These are phyloP conservation scores for Neurospora sp. DNA, from an alignment of 495 filamentous ascomycete species.

Conservation along the genomic window DNA sequence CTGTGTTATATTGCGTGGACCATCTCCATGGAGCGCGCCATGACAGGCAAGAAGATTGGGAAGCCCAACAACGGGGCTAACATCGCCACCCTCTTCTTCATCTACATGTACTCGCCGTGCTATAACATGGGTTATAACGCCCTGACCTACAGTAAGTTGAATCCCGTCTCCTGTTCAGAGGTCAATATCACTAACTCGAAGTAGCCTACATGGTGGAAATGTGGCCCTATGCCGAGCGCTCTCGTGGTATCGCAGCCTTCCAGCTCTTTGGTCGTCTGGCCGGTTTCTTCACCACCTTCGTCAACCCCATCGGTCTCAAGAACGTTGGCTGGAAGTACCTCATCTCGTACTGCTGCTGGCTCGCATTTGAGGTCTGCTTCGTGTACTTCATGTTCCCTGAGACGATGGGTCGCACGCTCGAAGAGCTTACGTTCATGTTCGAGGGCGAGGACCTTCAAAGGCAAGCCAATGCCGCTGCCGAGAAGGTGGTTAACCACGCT, in stretches of 20 bases:
- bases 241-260: constrained; percentile 52
- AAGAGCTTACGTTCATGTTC: constrained; percentile 52
- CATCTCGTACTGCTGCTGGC: constrained; percentile 43
- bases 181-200: not conserved
- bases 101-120: constrained; percentile 52
- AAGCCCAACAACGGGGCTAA: constrained; percentile 27
- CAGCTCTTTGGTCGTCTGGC: constrained; percentile 48
- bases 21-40: constrained; percentile 45
- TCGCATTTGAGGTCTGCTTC: constrained; percentile 46
- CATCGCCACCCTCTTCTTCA: constrained; percentile 46
- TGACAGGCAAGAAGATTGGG: constrained; percentile 27
- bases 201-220: constrained; percentile 53
- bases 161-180: not conserved
- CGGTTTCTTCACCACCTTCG: constrained; percentile 43
- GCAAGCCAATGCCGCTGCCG: constrained; percentile 26
- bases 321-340: constrained; percentile 50
- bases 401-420: constrained; percentile 49
- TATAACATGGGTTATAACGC: constrained; percentile 64
- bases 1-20: constrained; percentile 51
- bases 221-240: constrained; percentile 52
- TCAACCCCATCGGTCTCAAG: constrained; percentile 56
- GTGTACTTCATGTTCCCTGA: constrained; percentile 59
- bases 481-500: constrained; percentile 27
- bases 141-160: constrained; percentile 49
- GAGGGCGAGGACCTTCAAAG: constrained; percentile 34